Evolutionary conservation across 352 stramenopile species (phyloP), one percentile per base, ranked within the genome.

Genomic region (Phytopythium boreale): DNA sequence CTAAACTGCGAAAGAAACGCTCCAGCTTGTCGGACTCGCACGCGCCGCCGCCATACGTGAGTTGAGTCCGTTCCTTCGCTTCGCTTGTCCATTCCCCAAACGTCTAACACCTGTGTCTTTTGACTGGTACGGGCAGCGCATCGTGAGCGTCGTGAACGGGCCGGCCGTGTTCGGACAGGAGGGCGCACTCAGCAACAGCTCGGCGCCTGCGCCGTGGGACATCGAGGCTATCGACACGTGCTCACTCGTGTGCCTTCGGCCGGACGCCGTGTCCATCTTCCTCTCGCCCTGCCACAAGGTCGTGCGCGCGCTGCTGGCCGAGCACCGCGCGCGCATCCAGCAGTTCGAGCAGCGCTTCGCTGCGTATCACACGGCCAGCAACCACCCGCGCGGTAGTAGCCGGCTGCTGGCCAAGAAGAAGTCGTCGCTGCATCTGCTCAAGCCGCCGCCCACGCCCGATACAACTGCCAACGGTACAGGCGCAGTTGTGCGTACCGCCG

Each of bases 161-260:
- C 84, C 84, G n/a, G 77, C 84, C 0, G 74, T 90, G n/a, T 87
- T 93, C 60, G 82, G 80, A 19, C 82, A 93, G 39, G 84, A 91
- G 70, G 72, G 70, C 14, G 76, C 71, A 2, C 75, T 88, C 24
- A 71, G 62, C 27, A 89, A 72, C 44, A 77, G 64, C 22, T 71
- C 71, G 4, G 64, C 61, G 10, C 53, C 69, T 0, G 77, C 79
- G 17, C 77, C 76, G 0, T 89, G 82, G 79, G 76, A 89, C 31
- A 69, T 93, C 47, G 73, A 90, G 44, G 73, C 84, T 2, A 70
- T 90, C 10, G 76, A 83, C 39, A 72, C 69, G n/a, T 90, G 78
- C 41, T 73, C 69, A n/a, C 57, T 93, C 46, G 59, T 88, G 1
- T 90, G 82, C 51, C 60, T 90, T 1, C 71, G 76, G 7, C 71